A percentile compares a stretch with the other conserved stretches of the same genome.
phyloP scores from a whole-genome alignment of 345 rosid species.

The Adansonia digitata region DNA sequence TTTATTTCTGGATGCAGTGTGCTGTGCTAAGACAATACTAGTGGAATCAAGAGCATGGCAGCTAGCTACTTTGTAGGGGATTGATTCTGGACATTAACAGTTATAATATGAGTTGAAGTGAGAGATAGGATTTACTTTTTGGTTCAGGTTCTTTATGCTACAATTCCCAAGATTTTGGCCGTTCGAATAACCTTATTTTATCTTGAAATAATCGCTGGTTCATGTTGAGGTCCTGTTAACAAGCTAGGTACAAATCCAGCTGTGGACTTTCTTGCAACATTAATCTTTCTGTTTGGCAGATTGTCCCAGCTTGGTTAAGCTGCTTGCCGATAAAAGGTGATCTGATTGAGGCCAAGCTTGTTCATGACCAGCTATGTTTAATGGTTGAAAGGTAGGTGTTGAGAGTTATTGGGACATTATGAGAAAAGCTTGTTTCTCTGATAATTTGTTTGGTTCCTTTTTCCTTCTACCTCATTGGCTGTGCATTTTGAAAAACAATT shows the following conservation, averaged over 20 bases:
- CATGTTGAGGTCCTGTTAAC: not conserved
- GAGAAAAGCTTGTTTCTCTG: not conserved
- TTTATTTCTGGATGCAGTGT: not conserved
- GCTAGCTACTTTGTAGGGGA: not conserved
- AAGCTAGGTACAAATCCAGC: not conserved
- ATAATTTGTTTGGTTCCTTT: not conserved
- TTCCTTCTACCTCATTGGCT: not conserved
- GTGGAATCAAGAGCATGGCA: not conserved
- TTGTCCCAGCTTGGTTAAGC: slow-evolving; percentile 67
- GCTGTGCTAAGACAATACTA: not conserved
- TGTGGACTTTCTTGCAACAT: not conserved
- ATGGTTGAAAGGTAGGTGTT: slow-evolving; percentile 59
- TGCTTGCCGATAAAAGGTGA: slow-evolving; percentile 69
- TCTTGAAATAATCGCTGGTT: not conserved
- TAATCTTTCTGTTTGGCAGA: slow-evolving; percentile 25
- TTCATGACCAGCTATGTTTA: slow-evolving; percentile 68
- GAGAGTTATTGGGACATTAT: not conserved
- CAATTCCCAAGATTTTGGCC: not conserved
- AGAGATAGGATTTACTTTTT: not conserved
- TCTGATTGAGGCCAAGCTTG: slow-evolving; percentile 62
- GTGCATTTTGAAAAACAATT: not conserved
- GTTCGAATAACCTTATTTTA: not conserved
- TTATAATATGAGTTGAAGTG: not conserved
- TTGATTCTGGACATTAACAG: not conserved
- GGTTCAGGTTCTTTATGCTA: not conserved